These are phyloP conservation scores for Omphalotus olearius DNA, from an alignment of 1,284 basidiomycete genomes.

Conservation along the genomic window DNA sequence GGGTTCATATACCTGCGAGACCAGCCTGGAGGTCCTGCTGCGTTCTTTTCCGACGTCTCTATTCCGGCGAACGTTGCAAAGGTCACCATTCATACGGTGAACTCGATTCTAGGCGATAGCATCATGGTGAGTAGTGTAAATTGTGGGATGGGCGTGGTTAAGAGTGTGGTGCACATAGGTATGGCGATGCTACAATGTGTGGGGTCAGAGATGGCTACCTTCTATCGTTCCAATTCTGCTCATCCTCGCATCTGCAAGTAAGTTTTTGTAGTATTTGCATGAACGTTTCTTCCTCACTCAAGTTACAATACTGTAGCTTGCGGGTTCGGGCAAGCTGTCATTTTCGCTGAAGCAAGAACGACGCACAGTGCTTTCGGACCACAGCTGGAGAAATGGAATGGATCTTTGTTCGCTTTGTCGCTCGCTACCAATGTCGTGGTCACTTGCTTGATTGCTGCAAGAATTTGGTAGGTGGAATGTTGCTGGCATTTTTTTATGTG, in stretches of 20 bases:
- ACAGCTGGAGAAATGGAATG: conserved; percentile 30
- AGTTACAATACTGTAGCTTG: conserved; percentile 21
- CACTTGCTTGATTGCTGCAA: conserved; percentile 29
- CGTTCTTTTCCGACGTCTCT: conserved; percentile 34
- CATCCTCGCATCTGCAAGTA: conserved; percentile 30
- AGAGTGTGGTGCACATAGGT: conserved; percentile 20
- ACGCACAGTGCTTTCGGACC: conserved; percentile 31
- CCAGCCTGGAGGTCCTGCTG: conserved; percentile 29
- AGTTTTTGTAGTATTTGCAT: conserved; percentile 6
- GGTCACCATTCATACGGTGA: conserved; percentile 33
- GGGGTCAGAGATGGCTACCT: conserved; percentile 29
- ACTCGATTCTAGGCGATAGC: conserved; percentile 32
- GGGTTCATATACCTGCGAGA: conserved; percentile 33
- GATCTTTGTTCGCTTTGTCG: conserved; percentile 33
- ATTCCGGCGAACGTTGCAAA: conserved; percentile 35
- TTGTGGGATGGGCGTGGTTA: background rate
- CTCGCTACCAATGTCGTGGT: conserved; percentile 33
- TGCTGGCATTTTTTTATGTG: background rate
- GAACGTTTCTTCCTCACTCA: background rate
- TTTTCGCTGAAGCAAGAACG: conserved; percentile 27
- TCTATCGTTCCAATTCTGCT: conserved; percentile 27
- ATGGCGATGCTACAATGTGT: conserved; percentile 35
- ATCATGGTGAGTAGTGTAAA: conserved; percentile 25
- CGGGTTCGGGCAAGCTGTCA: conserved; percentile 32
- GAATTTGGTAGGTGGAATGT: conserved; percentile 27